phyloP scores from a whole-genome alignment of 192 early-diverging fungal genomes.

The Coemansia aciculifera region DNA sequence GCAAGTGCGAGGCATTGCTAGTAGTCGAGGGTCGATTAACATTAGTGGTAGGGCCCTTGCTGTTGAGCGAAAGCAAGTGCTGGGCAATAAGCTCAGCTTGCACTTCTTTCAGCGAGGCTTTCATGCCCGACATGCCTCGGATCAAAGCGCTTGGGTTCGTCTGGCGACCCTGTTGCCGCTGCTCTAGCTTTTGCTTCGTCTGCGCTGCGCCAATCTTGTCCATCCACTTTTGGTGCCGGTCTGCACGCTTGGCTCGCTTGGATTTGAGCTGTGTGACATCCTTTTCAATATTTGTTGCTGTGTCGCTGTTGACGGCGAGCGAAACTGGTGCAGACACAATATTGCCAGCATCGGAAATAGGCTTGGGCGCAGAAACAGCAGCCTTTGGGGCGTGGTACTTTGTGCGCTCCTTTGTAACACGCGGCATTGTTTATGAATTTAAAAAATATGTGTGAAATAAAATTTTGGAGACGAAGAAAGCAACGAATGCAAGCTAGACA shows the following conservation, averaged over 20 bases:
- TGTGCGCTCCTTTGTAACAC: constrained; percentile 24
- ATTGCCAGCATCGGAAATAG: background rate
- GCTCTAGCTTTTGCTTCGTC: constrained; percentile 53
- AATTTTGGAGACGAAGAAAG: background rate
- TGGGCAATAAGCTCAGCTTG: constrained; percentile 22
- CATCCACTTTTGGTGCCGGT: constrained; percentile 64
- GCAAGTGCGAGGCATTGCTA: background rate
- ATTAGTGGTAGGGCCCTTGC: background rate
- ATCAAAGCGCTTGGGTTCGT: constrained; percentile 55
- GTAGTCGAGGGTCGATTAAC: background rate
- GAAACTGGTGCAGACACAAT: constrained; percentile 24
- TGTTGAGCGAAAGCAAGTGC: constrained; percentile 15
- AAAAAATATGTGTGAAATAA: background rate
- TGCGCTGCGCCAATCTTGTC: constrained; percentile 62
- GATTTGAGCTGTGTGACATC: background rate
- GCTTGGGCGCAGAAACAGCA: background rate
- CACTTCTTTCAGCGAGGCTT: constrained; percentile 37
- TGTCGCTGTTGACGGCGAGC: background rate
- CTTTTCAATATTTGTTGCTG: background rate
- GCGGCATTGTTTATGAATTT: constrained; percentile 19
- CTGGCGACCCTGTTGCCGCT: constrained; percentile 40
- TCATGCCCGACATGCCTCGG: constrained; percentile 56
- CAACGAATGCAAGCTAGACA: background rate
- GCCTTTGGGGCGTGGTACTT: constrained; percentile 30
- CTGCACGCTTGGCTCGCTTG: constrained; percentile 60